Base-by-base conservation (phyloP, 257 asterid genomes). In the Nicotiana benthamiana region DNA sequence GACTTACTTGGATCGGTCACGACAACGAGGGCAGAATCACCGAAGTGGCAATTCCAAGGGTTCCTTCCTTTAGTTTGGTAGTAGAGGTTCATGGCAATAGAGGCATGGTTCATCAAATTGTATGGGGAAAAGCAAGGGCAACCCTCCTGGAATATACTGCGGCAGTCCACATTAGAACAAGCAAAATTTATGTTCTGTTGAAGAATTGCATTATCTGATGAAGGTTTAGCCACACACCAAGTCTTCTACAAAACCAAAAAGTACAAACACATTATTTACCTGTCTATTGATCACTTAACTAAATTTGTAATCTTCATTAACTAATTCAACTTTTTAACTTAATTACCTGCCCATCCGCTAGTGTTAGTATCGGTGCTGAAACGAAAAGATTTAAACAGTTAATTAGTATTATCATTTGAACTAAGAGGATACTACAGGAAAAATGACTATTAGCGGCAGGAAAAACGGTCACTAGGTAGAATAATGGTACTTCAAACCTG, bases 221-320 rank as follows among this genome's bases (percentile, higher is more conserved):
- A 91, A 11, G 96, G 91, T 77, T 89, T 90, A 4, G 92, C 92
- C 83, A 91, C 92, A 57, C 96, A 91, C 96, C 94, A 91, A 2
- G 84, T 86, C 82, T 85, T 88, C 93, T 90, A 82, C 76, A 11
- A 17, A 65, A 67, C 17, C 60, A 62, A 30, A 11, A 77, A 30
- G 27, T 68, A 53, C 16, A 62, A 79, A 72, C 28, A 11, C 61
- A 56, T 27, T 76, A 27, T 13, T 5, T 20, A 16, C 66, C n/a
- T 4, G 10, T 60, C 34, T 68, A 9, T 2, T 26, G 48, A 64
- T 11, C 61, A 65, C n/a, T 24, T 43, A 80, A 43, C 17, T 56
- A n/a, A 75, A 75, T 18, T 17, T 28, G 15, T 28, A 26, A 75
- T 32, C 26, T 75, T 5, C 17, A 15, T 16, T 79, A 75, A 64